Base-by-base conservation (phyloP, 208 protist genomes). In the Trypanosoma rangeli region DNA sequence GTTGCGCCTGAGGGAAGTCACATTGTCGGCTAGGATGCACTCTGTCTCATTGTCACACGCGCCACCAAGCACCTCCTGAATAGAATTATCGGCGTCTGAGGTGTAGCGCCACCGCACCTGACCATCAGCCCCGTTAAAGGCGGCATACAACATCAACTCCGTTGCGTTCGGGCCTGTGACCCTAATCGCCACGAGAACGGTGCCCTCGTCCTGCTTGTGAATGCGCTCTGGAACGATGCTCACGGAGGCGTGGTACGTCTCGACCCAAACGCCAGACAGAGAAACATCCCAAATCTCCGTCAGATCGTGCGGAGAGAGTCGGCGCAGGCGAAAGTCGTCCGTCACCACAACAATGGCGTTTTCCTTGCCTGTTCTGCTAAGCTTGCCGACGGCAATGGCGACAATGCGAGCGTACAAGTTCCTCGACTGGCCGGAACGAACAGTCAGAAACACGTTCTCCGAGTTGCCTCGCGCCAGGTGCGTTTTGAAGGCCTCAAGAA, bases 211-310 rank as follows among this genome's bases (percentile, higher is more conserved):
- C 20, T 80, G 77, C 24, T 73, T 72, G 66, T 90, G 85, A 33
- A 92, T 76, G 18, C 89, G 80, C 69, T 93, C 86, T n/a, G 87
- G 85, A 18, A 88, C 53, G n/a, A 97, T 78, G 9, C 74, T 80
- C 26, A 97, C 73, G 37, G 85, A 74, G 4, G 87, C 89, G 28
- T 90, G 79, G 20, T 67, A 68, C 33, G 76, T 52, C 8, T 83
- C 64, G 3, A 26, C 37, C 68, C 74, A 73, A 37, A 56, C 44
- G 54, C 59, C 57, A 7, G 64, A 18, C 7, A 80, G 58, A 42
- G 79, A 57, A 42, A 93, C 64, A 39, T 48, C 68, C 86, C 88
- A 94, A 50, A 86, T 49, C 24, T 81, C 62, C 5, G 35, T 60
- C 49, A 82, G 55, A 29, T 76, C 58, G 4, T 67, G 12, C 20